Percentiles rank a stretch among this genome's conserved stretches.
Conservation (phyloP, 129 eudicot genomes). For the Chrysanthemum seticuspe region DNA sequence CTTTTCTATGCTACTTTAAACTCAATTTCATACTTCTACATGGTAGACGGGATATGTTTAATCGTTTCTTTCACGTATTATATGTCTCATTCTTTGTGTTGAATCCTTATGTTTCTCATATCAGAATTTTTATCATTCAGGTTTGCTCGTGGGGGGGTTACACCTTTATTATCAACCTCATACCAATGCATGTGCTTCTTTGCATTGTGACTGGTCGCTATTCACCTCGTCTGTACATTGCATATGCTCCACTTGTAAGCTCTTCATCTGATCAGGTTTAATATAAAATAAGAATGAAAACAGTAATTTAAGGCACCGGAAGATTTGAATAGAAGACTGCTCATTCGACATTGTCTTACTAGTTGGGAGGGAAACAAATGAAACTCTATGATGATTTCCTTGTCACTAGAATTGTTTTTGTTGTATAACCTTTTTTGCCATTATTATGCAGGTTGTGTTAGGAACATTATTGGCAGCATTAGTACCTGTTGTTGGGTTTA, state of each 20-base stretch:
- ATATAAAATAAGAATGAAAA: background rate
- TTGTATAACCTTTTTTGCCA: constrained; percentile 10
- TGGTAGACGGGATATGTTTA: constrained; percentile 48
- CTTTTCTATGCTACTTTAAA: constrained; percentile 91
- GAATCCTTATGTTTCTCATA: background rate
- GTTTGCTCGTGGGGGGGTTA: constrained; percentile 99
- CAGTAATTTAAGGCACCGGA: constrained; percentile 5
- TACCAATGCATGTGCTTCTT: constrained; percentile 97
- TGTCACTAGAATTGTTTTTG: background rate
- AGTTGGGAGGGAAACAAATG: background rate
- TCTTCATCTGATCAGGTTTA: background rate
- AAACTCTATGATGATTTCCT: background rate
- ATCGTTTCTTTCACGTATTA: background rate
- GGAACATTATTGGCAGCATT: constrained; percentile 91
- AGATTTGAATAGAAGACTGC: background rate
- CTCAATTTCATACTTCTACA: constrained; percentile 87
- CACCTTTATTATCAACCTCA: constrained; percentile 97
- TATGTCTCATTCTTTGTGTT: background rate
- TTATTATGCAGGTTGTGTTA: constrained; percentile 68
- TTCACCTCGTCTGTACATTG: constrained; percentile 88
- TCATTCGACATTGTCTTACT: constrained; percentile 1
- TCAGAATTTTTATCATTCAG: constrained; percentile 29
- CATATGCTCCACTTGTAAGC: constrained; percentile 96
- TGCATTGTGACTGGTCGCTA: constrained; percentile 98
- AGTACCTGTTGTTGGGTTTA: constrained; percentile 98